Evolutionary conservation across 2,329 filamentous ascomycete genomes (phyloP), one percentile per base, ranked within the genome.

Genomic region (Phoma herbarum): DNA sequence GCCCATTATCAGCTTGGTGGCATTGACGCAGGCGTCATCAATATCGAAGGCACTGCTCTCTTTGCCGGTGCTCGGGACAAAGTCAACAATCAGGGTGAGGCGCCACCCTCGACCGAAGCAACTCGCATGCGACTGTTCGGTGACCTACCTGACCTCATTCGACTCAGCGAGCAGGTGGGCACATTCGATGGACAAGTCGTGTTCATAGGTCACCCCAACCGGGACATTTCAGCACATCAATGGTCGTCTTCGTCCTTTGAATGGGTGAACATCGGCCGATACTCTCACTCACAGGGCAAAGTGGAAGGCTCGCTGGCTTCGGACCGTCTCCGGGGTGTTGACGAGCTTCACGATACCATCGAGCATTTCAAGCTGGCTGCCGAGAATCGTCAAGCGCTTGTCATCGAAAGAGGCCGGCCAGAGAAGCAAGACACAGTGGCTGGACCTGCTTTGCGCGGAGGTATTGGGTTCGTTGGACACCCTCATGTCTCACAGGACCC

Each of bases 161-260:
- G 70, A 56, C 72, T 82, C 23, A 69, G 72, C 5, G 64, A 69
- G 41, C 54, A 72, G 28, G 60, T 64, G 35, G 71, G 72, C 12
- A 53, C 65, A 4, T 70, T 73, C 26, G 72, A 81, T 47, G 80
- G 80, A 9, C 75, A 81, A 57, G 68, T 82, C 18, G 71, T 78
- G 14, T 82, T 82, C 67, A 76, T 81, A 29, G 75, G 79, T 47
- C 80, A 83, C 61, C 79, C 80, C 0, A 82, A 82, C 57, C 75
- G 79, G 45, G 79, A 82, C 54, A 73, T 82, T 4, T 78, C 78
- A 25, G 81, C 80, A 2, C 81, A 82, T 51, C 78, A 81, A 58
- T 83, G 81, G 81, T 79, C 77, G 7, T 57, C 59, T 0, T 51
- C 57, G 1, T 68, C 75, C 3, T 80, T 72, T 44, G 69, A 78